Evolutionary conservation across 1,284 basidiomycete species (phyloP), one percentile per base, ranked within the genome.

Genomic region (Marasmius tenuissimus): DNA sequence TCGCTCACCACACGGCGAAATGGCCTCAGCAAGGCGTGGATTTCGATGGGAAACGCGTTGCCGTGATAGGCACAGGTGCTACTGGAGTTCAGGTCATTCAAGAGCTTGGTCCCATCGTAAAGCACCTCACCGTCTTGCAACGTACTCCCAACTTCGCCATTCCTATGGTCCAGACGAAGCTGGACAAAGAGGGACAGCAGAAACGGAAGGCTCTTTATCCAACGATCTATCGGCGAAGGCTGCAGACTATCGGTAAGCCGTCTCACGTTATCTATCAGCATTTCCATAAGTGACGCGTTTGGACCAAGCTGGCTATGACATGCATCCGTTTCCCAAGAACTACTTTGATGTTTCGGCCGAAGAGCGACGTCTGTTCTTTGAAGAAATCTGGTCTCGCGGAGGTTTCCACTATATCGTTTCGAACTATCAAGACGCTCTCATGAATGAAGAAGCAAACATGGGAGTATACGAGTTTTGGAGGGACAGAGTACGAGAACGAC

Each of bases 41-140:
- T 20, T 54, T 70, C 2, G 37, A 63, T 10, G 66, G 67, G 8
- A 72, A 70, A 51, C 66, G 67, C 0, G 58, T 72, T 10, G 71
- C 67, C 8, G 67, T 72, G 18, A 68, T 72, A 39, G 71, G 71
- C 12, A 72, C 70, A 4, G 71, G 71, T 2, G 69, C 71, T 0
- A 70, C 67, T 39, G 70, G 71, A 6, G 69, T 72, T 8, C 71
- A 72, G 59, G 54, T 72, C 10, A 65, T 70, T 50, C 70, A 72
- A 53, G 70, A 66, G 51, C 51, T 57, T 7, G 69, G 64, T 2
- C 61, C 66, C 3, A 52, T 64, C 5, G 69, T 61, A 4, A 39
- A 61, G 1, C 66, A 69, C 40, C 67, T 72, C 42, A 69, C 68
- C 8, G 67, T 71, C n/a, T 71, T 72, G 61, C 71, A 72, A 55